These are phyloP conservation scores for Aspergillus nomiae DNA, from an alignment of 2,329 filamentous ascomycete species.

Conservation along the genomic window DNA sequence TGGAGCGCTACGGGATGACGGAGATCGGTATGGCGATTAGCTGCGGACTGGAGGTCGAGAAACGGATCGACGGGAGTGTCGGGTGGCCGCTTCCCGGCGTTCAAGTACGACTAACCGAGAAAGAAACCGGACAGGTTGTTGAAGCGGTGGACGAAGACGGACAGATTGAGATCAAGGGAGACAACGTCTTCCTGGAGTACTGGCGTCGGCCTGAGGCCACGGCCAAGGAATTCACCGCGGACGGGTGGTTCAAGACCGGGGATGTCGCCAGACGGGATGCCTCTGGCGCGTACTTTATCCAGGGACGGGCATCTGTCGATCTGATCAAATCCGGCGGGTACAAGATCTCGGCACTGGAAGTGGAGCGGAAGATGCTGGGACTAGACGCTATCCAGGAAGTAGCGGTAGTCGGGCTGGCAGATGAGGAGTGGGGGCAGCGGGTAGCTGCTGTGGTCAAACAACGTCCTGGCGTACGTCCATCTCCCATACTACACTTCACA, in stretches of 20 bases:
- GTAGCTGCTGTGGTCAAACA: constrained; percentile 56
- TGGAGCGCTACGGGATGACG: constrained; percentile 54
- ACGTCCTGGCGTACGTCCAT: constrained; percentile 33
- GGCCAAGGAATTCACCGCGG: constrained; percentile 46
- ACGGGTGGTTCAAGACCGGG: constrained; percentile 54
- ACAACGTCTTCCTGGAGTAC: constrained; percentile 47
- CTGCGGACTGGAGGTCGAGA: constrained; percentile 43
- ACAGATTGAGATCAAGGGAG: constrained; percentile 46
- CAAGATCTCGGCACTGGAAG: constrained; percentile 58
- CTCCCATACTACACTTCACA: not conserved
- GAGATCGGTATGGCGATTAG: constrained; percentile 54
- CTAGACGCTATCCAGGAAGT: constrained; percentile 54
- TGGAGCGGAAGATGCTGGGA: constrained; percentile 55
- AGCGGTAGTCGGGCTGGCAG: constrained; percentile 56
- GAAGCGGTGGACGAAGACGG: constrained; percentile 39
- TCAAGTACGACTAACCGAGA: constrained; percentile 48
- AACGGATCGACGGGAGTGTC: constrained; percentile 51
- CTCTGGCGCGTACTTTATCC: constrained; percentile 52
- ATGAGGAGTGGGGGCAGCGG: constrained; percentile 57
- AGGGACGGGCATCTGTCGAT: constrained; percentile 55
- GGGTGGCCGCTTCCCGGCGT: constrained; percentile 52
- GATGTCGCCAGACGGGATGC: constrained; percentile 44
- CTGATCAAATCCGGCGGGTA: constrained; percentile 60
- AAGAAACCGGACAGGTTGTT: constrained; percentile 37
- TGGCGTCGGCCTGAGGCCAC: constrained; percentile 50